phyloP scores from a whole-genome alignment of 331 rosid genomes.

The Telfairia occidentalis region DNA sequence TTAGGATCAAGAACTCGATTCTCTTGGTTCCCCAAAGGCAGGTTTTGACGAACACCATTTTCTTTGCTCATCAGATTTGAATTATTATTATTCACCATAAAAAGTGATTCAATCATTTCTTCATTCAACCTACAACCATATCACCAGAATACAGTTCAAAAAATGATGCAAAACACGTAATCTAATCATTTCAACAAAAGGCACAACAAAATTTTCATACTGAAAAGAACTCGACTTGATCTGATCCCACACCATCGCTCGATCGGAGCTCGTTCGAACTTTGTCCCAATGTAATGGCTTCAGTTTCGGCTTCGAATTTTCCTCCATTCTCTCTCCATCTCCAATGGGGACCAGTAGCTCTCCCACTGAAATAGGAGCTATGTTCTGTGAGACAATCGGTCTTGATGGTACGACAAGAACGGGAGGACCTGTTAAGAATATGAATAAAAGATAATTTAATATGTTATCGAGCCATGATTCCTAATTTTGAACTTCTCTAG shows the following conservation, averaged over 20 bases:
- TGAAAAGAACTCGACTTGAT: conserved; percentile 76
- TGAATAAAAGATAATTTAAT: no score
- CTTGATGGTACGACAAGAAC: conserved; percentile 40
- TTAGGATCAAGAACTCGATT: conserved; percentile 41
- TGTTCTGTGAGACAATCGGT: conserved; percentile 33
- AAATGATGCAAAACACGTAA: not conserved
- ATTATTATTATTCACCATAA: conserved; percentile 23
- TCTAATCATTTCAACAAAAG: not conserved
- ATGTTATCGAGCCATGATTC: no score
- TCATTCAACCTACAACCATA: conserved; percentile 30
- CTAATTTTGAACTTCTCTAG: no score
- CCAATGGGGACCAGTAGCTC: conserved; percentile 14
- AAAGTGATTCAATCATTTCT: conserved; percentile 37
- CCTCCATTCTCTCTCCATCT: conserved; percentile 19
- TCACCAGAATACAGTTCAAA: not conserved
- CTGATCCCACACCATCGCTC: conserved; percentile 86
- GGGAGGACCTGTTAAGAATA: conserved; percentile 33
- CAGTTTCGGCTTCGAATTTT: conserved; percentile 52
- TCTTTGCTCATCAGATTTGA: conserved; percentile 17
- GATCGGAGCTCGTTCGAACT: conserved; percentile 72
- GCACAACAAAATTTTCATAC: conserved; percentile 28
- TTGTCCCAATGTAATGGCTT: conserved; percentile 91
- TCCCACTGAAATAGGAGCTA: not conserved
- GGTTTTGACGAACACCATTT: conserved; percentile 16
- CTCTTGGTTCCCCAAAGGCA: conserved; percentile 19